phyloP scores from a whole-genome alignment of 192 early-diverging fungal species.

The Jimgerdemannia lactiflua region DNA sequence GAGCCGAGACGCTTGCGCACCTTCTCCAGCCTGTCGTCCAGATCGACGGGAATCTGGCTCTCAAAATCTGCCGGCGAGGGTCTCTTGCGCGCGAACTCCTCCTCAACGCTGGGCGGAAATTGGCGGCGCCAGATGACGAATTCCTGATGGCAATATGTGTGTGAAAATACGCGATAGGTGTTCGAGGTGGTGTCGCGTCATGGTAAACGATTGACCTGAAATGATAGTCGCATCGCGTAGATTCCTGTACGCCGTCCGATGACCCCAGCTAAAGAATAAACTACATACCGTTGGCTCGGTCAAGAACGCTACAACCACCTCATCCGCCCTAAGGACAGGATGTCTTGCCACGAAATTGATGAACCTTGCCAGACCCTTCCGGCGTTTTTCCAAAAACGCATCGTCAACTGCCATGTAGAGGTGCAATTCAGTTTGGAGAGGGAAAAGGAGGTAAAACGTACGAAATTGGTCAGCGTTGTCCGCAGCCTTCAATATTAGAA shows the following conservation, averaged over 20 bases:
- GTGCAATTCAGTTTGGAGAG: not conserved
- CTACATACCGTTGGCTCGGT: conserved; percentile 57
- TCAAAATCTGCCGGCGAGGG: conserved; percentile 32
- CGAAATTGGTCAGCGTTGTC: too few species aligned
- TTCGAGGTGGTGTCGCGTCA: too few species aligned
- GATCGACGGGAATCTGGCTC: conserved; percentile 42
- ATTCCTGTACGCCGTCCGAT: too few species aligned
- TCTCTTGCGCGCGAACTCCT: conserved; percentile 47
- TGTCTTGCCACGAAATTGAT: conserved; percentile 75
- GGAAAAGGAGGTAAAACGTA: not conserved
- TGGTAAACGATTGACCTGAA: not conserved
- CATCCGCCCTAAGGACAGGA: conserved; percentile 65
- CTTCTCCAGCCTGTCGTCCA: conserved; percentile 49
- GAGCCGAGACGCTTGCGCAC: conserved; percentile 42
- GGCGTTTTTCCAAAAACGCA: conserved; percentile 65
- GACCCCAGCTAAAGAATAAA: not conserved
- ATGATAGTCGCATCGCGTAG: not conserved
- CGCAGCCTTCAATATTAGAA: too few species aligned
- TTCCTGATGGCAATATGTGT: conserved; percentile 38
- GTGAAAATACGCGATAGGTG: not conserved
- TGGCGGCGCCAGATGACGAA: conserved; percentile 55
- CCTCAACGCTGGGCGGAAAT: conserved; percentile 49
- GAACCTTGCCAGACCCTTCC: conserved; percentile 69
- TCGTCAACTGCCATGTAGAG: conserved; percentile 45
- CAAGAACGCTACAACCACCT: conserved; percentile 59